phyloP scores from a whole-genome alignment of 1,284 basidiomycete species.

The Cutaneotrichosporon cutaneum region DNA sequence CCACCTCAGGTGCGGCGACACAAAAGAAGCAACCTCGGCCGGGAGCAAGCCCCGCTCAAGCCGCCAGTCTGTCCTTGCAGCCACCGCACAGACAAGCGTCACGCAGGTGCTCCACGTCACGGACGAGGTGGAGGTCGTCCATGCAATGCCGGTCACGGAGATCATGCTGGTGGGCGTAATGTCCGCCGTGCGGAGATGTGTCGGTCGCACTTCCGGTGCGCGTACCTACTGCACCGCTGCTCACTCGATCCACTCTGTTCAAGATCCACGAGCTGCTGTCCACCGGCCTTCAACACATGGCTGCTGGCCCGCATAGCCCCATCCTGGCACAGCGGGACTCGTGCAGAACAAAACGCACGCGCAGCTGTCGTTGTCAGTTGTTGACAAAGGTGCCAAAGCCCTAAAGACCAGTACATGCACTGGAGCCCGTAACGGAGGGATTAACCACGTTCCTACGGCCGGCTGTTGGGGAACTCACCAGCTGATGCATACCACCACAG shows the following conservation, averaged over 20 bases:
- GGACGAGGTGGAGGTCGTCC: background rate
- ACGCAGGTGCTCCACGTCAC: background rate
- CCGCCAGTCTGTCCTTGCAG: background rate
- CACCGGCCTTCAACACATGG: too few species aligned
- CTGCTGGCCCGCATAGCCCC: too few species aligned
- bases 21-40: too few species aligned
- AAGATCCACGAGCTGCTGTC: too few species aligned
- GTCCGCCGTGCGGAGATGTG: background rate
- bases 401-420: too few species aligned
- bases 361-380: background rate
- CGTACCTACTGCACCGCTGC: too few species aligned
- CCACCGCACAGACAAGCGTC: background rate
- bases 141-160: background rate
- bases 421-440: background rate
- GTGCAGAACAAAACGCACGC: background rate
- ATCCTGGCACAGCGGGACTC: background rate
- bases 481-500: background rate
- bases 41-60: background rate
- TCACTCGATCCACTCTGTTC: too few species aligned
- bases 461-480: too few species aligned
- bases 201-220: background rate
- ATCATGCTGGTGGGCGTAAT: background rate
- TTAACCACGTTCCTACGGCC: constrained; percentile 1
- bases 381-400: background rate
- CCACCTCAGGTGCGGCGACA: background rate